A percentile compares a stretch with the other conserved stretches of the same genome.
Evolutionary conservation across 768 basidiomycete species (phyloP).

Genomic region (Psilocybe azurescens): DNA sequence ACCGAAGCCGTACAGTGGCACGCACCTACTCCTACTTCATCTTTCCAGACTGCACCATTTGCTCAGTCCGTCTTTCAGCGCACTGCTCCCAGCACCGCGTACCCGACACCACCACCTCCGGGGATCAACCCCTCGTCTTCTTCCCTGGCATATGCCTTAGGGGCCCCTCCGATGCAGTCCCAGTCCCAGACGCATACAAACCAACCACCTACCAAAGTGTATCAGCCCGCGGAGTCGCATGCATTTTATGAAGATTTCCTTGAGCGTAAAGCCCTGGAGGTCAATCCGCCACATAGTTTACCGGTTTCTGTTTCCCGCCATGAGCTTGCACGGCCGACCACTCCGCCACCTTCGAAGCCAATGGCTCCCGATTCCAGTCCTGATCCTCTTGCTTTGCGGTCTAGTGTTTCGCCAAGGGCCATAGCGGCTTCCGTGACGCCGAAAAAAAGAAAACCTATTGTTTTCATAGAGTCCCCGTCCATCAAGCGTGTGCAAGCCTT

Average conservation of each 20-base stretch:
- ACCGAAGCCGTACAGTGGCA: conserved; percentile 48
- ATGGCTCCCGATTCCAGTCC: conserved; percentile 48
- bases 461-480: conserved; percentile 64
- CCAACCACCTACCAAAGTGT: conserved; percentile 34
- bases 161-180: conserved; percentile 26
- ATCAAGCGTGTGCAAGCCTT: conserved; percentile 58
- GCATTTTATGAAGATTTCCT: conserved; percentile 74
- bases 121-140: conserved; percentile 70
- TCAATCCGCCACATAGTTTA: conserved; percentile 28
- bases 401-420: conserved; percentile 28
- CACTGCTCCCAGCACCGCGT: conserved; percentile 61
- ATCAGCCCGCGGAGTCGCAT: conserved; percentile 62
- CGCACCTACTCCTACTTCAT: conserved; percentile 47
- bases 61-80: conserved; percentile 72
- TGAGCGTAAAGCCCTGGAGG: conserved; percentile 56
- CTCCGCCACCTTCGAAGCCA: conserved; percentile 25
- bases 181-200: conserved; percentile 18
- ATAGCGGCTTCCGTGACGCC: conserved; percentile 52
- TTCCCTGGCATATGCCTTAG: conserved; percentile 77
- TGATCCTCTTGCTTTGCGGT: conserved; percentile 57
- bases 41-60: conserved; percentile 60
- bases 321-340: conserved; percentile 15
- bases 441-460: conserved; percentile 71
- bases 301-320: conserved; percentile 23
- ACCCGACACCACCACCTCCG: conserved; percentile 75